These are phyloP conservation scores for Lepiota subincarnata DNA, from an alignment of 768 basidiomycete species.

Conservation along the genomic window DNA sequence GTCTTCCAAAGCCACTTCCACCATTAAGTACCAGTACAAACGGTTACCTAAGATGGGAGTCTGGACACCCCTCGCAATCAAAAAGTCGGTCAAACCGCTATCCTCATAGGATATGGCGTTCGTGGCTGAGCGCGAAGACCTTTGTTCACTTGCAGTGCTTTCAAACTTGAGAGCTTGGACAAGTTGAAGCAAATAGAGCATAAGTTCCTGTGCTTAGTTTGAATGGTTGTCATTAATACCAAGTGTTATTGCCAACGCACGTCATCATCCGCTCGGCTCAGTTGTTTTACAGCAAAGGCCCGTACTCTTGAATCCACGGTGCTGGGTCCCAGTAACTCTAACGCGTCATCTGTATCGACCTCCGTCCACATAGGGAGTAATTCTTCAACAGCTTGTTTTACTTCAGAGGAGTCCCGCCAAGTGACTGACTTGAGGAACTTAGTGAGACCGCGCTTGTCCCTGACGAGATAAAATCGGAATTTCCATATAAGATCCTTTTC, in stretches of 20 bases:
- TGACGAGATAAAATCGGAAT: constrained; percentile 94
- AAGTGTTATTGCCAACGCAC: constrained; percentile 37
- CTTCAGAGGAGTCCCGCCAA: constrained; percentile 94
- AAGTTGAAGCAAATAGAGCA: constrained; percentile 89
- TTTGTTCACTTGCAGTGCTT: constrained; percentile 70
- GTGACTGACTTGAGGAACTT: constrained; percentile 98
- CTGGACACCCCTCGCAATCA: constrained; percentile 78
- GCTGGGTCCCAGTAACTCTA: constrained; percentile 88
- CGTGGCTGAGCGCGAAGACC: constrained; percentile 66
- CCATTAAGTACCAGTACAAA: constrained; percentile 97
- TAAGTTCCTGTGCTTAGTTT: constrained; percentile 63
- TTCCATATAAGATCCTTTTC: constrained; percentile 99
- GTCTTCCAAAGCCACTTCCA: constrained; percentile 88
- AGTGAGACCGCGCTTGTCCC: constrained; percentile 90
- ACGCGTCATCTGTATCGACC: constrained; percentile 93
- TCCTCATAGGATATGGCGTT: constrained; percentile 85
- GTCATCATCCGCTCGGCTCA: constrained; percentile 91
- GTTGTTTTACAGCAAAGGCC: constrained; percentile 89
- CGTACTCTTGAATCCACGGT: constrained; percentile 90
- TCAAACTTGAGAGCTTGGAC: constrained; percentile 99
- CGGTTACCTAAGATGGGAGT: constrained; percentile 87
- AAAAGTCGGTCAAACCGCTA: constrained; percentile 89
- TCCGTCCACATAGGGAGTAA: constrained; percentile 95
- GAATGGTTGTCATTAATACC: constrained; percentile 1
- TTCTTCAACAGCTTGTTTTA: constrained; percentile 97